Conservation (phyloP, 305 asterid species). For the Fraxinus floribunda region DNA sequence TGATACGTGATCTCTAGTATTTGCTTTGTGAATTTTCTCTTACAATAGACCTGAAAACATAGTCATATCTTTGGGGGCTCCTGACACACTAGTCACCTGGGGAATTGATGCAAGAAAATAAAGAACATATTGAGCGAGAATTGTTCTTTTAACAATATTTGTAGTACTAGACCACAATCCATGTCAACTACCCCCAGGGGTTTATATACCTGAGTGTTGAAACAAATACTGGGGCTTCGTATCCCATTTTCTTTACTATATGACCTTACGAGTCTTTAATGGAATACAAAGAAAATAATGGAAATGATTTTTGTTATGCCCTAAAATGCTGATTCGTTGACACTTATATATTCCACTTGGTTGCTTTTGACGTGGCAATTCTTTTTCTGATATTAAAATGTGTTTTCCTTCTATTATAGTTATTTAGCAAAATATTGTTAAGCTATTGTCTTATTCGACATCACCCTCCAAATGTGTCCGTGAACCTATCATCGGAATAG, state of each 20-base stretch:
- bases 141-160: background rate
- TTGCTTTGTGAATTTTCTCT: background rate
- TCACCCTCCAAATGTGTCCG: background rate
- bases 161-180: background rate
- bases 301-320: background rate
- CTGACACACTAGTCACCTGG: background rate
- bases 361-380: background rate
- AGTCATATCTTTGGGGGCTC: background rate
- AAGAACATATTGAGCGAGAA: background rate
- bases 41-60: background rate
- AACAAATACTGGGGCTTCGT: background rate
- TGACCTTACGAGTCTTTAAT: background rate
- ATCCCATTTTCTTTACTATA: background rate
- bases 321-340: background rate
- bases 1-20: background rate
- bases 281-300: background rate
- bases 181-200: background rate
- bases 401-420: background rate
- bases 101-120: background rate
- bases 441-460: background rate
- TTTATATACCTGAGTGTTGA: background rate
- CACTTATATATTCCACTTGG: background rate
- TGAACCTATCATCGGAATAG: background rate
- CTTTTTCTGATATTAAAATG: background rate
- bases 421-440: background rate